Conservation (phyloP, 2,329 filamentous ascomycete species). For the Monosporascus cannonballus region DNA sequence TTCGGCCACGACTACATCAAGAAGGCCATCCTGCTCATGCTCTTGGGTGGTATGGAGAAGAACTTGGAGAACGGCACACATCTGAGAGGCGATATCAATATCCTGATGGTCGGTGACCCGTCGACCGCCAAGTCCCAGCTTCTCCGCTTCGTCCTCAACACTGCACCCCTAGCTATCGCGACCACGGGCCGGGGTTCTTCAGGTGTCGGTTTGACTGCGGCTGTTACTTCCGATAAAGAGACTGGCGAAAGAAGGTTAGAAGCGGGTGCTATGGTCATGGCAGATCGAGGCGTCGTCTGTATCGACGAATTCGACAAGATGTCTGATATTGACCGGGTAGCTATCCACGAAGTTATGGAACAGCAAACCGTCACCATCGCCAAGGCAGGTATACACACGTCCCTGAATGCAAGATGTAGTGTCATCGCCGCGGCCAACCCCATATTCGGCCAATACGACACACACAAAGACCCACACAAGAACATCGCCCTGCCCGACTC, state of each 20-base stretch:
- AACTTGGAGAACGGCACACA: conserved; percentile 97
- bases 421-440: conserved; percentile 96
- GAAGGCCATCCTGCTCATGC: conserved; percentile 91
- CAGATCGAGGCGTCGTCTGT: conserved; percentile 92
- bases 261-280: conserved; percentile 97
- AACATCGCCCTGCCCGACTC: conserved; percentile 98
- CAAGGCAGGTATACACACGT: conserved; percentile 97
- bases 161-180: conserved; percentile 90
- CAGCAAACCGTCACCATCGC: conserved; percentile 99
- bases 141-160: conserved; percentile 93
- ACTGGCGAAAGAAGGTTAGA: conserved; percentile 92
- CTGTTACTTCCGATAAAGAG: conserved; percentile 94
- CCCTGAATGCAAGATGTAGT: conserved; percentile 91
- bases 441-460: conserved; percentile 96
- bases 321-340: conserved; percentile 95
- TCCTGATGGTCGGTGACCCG: conserved; percentile 97
- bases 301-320: conserved; percentile 99
- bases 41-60: conserved; percentile 95
- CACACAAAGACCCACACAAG: conserved; percentile 96
- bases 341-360: conserved; percentile 99
- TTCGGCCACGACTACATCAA: conserved; percentile 97
- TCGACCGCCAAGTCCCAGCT: conserved; percentile 99
- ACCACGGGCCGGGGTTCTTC: conserved; percentile 96
- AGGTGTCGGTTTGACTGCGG: conserved; percentile 93
- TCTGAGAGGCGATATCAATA: conserved; percentile 97